Evolutionary conservation across 2,329 filamentous ascomycete genomes (phyloP), one percentile per base, ranked within the genome.

Genomic region (Penicillium glabrum): DNA sequence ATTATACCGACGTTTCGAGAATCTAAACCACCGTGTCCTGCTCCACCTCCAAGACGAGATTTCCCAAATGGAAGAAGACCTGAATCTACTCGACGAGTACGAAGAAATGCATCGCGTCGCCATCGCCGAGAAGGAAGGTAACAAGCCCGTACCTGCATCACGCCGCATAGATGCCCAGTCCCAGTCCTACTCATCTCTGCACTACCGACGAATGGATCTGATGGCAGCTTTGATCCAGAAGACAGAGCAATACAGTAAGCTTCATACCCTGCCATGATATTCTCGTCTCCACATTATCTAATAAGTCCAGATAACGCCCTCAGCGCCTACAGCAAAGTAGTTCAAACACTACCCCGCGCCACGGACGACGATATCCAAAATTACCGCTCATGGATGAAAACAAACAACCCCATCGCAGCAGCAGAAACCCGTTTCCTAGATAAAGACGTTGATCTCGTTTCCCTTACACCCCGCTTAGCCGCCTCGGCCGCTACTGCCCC

Each of bases 21-120:
- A 85, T 11, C 77, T 96, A 19, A 93, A 95, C 66, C 91, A 96
- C 70, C 87, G 93, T 3, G 77, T 96, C 3, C 77, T 97, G 3
- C 79, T 96, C 0, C 87, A 95, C 60, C 80, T 96, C 16, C 93
- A 96, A 72, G 91, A 96, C 68, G 91, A 96, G 71, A 84, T 96
- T 19, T 81, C 82, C 29, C 89, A 93, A 65, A 79, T 96, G 37
- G 92, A 96, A 73, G 87, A 91, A 66, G 86, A 93, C 56, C 81
- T 97, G 1, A 83, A 85, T 19, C 79, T 80, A 0, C 75, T 95
- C 1, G 93, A 96, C 54, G 81, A 84, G 59, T 78, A 79, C 43
- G 80, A 84, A 50, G 71, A 72, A 57, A 73, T 73, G 59, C 71
- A 74, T 51, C 69, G 69, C 41, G 58, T 66, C 47, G 63, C 63